These are phyloP conservation scores for Dioszegia aurantiaca DNA, from an alignment of 768 basidiomycete species.

Conservation along the genomic window DNA sequence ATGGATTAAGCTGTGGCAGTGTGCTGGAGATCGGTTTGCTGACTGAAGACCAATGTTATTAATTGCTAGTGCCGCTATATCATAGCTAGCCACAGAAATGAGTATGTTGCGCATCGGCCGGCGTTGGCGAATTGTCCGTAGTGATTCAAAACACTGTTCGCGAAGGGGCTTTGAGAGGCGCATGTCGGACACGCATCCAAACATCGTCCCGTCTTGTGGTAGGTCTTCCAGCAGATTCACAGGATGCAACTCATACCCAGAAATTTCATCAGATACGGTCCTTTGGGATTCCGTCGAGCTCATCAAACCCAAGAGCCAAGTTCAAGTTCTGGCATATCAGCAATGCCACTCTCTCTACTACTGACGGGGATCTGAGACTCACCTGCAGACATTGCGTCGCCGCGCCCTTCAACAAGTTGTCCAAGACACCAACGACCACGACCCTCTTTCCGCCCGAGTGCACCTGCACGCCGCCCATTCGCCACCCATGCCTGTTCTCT, in stretches of 20 bases:
- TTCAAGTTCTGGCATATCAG: slow-evolving; percentile 69
- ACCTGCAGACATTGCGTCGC: slow-evolving; percentile 98
- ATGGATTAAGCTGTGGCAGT: no score
- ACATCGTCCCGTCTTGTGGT: no score
- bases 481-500: slow-evolving; percentile 81
- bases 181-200: no score
- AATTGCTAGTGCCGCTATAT: no score
- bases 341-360: neutral
- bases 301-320: slow-evolving; percentile 80
- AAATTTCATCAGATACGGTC: slow-evolving; percentile 43
- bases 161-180: no score
- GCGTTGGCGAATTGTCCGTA: no score
- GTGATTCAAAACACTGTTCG: no score
- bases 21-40: no score
- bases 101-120: no score
- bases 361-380: slow-evolving; percentile 36
- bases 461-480: slow-evolving; percentile 88
- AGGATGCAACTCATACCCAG: neutral
- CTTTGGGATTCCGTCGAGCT: slow-evolving; percentile 71
- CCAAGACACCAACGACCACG: slow-evolving; percentile 91
- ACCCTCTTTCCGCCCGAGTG: slow-evolving; percentile 83
- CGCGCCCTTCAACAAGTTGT: slow-evolving; percentile 95
- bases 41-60: no score
- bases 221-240: neutral
- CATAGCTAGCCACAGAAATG: no score